Evolutionary conservation across 2,329 filamentous ascomycete genomes (phyloP).

Genomic region (Aspergillus thermomutatus): DNA sequence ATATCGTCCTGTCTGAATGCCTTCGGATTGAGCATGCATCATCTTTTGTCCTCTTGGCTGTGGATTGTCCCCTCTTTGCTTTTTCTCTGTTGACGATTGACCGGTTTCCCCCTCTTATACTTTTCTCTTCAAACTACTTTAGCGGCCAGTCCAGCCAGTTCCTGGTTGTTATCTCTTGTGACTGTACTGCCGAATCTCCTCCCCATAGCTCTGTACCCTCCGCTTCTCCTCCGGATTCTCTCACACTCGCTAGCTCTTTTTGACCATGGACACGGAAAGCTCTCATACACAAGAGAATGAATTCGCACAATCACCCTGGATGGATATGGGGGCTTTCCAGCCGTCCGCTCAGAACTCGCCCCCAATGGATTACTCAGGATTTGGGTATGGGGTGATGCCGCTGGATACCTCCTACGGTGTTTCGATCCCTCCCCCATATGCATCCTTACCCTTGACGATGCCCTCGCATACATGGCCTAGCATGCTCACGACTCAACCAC

Average conservation of each 20-base stretch:
- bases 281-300: constrained; percentile 44
- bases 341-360: constrained; percentile 62
- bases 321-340: constrained; percentile 43
- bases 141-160: constrained; percentile 4
- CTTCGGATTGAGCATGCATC: constrained; percentile 47
- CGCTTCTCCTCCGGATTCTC: neutral
- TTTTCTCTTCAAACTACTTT: constrained; percentile 4
- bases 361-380: constrained; percentile 65
- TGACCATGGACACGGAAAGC: constrained; percentile 44
- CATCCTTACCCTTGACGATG: constrained; percentile 67
- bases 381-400: constrained; percentile 62
- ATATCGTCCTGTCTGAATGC: constrained; percentile 20
- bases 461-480: constrained; percentile 72
- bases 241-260: constrained; percentile 1
- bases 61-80: constrained; percentile 25
- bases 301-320: constrained; percentile 45
- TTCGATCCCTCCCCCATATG: constrained; percentile 56
- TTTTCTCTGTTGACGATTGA: constrained; percentile 7
- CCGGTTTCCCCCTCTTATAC: constrained; percentile 6
- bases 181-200: neutral
- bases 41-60: constrained; percentile 44
- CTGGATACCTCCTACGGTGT: constrained; percentile 54
- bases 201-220: neutral
- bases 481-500: constrained; percentile 70
- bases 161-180: constrained; percentile 14